These are phyloP conservation scores for Sporothrix brunneoviolacea DNA, from an alignment of 2,329 filamentous ascomycete species.

Conservation along the genomic window DNA sequence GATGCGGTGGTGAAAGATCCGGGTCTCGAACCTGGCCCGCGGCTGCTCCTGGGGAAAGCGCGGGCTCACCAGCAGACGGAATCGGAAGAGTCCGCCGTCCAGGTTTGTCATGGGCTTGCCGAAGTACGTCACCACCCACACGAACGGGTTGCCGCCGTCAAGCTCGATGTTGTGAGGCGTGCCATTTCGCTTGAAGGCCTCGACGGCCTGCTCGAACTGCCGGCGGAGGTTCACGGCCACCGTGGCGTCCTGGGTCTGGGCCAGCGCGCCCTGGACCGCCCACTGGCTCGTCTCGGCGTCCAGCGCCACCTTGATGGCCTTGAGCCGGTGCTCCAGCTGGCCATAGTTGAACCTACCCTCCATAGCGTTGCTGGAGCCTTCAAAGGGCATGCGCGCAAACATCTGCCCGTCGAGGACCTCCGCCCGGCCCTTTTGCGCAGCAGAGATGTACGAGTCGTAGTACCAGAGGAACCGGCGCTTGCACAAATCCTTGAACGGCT, in stretches of 20 bases:
- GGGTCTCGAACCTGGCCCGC: constrained; percentile 70
- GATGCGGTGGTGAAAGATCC: constrained; percentile 83
- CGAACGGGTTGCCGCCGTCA: constrained; percentile 76
- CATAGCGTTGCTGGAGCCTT: constrained; percentile 71
- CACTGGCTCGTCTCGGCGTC: constrained; percentile 66
- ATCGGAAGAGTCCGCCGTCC: constrained; percentile 81
- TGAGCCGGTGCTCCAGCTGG: constrained; percentile 62
- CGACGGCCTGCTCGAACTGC: constrained; percentile 76
- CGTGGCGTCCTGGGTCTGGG: constrained; percentile 60
- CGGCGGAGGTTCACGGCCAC: constrained; percentile 76
- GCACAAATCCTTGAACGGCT: constrained; percentile 83
- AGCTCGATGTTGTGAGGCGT: constrained; percentile 70
- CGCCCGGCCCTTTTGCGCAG: constrained; percentile 58
- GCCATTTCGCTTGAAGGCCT: constrained; percentile 64
- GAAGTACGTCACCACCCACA: constrained; percentile 85
- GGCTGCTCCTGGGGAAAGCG: constrained; percentile 85
- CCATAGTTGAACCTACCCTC: constrained; percentile 78
- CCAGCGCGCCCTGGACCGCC: constrained; percentile 59
- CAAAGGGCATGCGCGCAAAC: constrained; percentile 86
- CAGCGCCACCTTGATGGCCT: constrained; percentile 61
- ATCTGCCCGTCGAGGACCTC: constrained; percentile 56
- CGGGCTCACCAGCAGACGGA: constrained; percentile 73
- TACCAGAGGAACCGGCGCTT: constrained; percentile 96
- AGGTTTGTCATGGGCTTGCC: constrained; percentile 88
- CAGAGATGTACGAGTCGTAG: constrained; percentile 74